Base-by-base conservation (phyloP, 305 asterid species). In the Fraxinus baroniana region DNA sequence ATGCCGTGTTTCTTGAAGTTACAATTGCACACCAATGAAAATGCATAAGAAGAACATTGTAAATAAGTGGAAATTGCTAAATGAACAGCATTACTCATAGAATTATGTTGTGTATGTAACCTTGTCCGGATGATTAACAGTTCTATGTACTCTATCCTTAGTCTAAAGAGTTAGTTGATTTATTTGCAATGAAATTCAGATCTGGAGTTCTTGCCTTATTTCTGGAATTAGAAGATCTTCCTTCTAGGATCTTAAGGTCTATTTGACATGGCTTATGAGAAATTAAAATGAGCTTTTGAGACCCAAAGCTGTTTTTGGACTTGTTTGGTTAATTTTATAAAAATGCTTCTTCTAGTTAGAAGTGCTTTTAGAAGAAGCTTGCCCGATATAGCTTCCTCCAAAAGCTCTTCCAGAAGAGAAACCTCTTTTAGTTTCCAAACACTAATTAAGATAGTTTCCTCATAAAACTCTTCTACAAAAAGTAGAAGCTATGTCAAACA, bases 121-220 rank as follows among this genome's bases (percentile, higher is more conserved):
- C 73, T 64, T 9, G 10, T 64, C 35, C 28, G 78, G 22, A 49
- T 20, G 73, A 78, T 76, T 22, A 30, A 55, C 75, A 76, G 72
- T 82, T 82, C 71, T 78, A 66, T 60, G 70, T 60, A 60, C 30
- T 20, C 70, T 60, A 20, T 60, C 70, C 70, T 60, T 60, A 20
- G 30, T 20, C 5, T 18, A 7, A 60, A 60, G 30, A 60, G 30
- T 7, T 7, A 20, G 13, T 60, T 20, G 70, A 60, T 60, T 60
- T 68, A 68, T 68, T 68, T 68, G 74, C 74, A 24, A 68, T 13
- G 9, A 12, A 68, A 24, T 68, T 68, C 20, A 10, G 20, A 24
- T 13, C 74, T 28, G 20, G 8, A 28, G 17, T 28, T 12, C 35
- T 68, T 68, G 37, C 33, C 74, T 26, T 68, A 28, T 28, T 6